Percentiles rank a stretch among this genome's conserved stretches.
These are phyloP conservation scores for Ophiostoma sp. DNA, from an alignment of 2,329 filamentous ascomycete genomes.

Conservation along the genomic window DNA sequence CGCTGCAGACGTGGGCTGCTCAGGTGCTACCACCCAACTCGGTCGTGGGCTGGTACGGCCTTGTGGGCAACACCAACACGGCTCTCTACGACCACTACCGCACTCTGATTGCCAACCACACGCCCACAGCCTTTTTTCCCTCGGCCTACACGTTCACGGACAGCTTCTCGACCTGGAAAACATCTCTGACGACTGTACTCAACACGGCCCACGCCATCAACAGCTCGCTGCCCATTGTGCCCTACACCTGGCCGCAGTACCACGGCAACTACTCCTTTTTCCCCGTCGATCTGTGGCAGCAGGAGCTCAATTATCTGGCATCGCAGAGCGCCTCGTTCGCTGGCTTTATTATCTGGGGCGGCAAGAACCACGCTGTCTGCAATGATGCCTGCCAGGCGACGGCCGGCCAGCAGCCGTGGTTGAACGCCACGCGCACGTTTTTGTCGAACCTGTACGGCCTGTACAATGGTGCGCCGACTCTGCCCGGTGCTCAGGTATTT, in stretches of 20 bases:
- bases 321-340: background rate
- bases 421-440: slow-evolving; percentile 20
- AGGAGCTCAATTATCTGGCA: slow-evolving; percentile 15
- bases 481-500: slow-evolving; percentile 14
- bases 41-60: slow-evolving; percentile 24
- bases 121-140: slow-evolving; percentile 24
- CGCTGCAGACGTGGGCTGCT: slow-evolving; percentile 25
- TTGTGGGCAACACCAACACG: slow-evolving; percentile 24
- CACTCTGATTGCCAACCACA: slow-evolving; percentile 26
- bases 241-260: slow-evolving; percentile 27
- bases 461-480: background rate
- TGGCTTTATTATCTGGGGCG: slow-evolving; percentile 24
- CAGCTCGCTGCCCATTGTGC: slow-evolving; percentile 18
- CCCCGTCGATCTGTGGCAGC: slow-evolving; percentile 22
- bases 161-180: slow-evolving; percentile 22
- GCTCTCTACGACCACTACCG: slow-evolving; percentile 22
- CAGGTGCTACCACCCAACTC: slow-evolving; percentile 17
- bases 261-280: slow-evolving; percentile 26
- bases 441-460: slow-evolving; percentile 23
- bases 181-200: background rate
- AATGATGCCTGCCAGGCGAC: slow-evolving; percentile 24
- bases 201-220: slow-evolving; percentile 11
- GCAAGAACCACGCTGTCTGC: slow-evolving; percentile 27
- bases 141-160: slow-evolving; percentile 24
- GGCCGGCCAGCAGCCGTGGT: slow-evolving; percentile 26